These are phyloP conservation scores for Penicillium egyptiacum DNA, from an alignment of 495 filamentous ascomycete species.

Conservation along the genomic window DNA sequence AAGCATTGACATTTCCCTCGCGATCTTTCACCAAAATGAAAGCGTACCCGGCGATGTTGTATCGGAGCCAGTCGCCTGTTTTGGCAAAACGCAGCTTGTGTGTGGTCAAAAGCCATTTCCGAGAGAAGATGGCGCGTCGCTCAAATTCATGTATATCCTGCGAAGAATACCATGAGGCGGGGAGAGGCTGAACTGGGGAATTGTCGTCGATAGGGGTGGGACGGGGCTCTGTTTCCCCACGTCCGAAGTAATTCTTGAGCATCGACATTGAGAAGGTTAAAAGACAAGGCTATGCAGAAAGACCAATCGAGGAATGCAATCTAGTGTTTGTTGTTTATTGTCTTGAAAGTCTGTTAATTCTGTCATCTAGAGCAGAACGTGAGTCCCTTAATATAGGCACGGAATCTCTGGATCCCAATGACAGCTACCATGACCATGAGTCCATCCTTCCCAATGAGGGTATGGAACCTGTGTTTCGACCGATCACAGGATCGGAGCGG, in stretches of 20 bases:
- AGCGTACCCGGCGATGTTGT: constrained; percentile 47
- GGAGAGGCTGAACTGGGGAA: constrained; percentile 37
- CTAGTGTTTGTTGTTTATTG: neutral
- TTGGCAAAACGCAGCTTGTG: constrained; percentile 48
- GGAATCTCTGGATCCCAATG: neutral
- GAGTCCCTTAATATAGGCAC: neutral
- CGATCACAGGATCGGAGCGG: constrained; percentile 32
- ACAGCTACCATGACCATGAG: neutral
- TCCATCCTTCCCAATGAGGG: constrained; percentile 9
- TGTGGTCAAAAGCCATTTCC: constrained; percentile 55
- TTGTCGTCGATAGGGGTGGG: constrained; percentile 2
- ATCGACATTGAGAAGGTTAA: constrained; percentile 6
- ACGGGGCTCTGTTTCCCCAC: constrained; percentile 14
- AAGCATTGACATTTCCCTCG: constrained; percentile 52
- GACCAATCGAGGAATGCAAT: neutral
- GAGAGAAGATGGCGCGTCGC: constrained; percentile 53
- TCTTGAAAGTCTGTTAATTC: neutral
- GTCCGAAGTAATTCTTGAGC: constrained; percentile 29
- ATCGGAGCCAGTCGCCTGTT: constrained; percentile 50
- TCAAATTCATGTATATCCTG: constrained; percentile 54
- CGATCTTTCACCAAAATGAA: constrained; percentile 53
- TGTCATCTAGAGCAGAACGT: neutral
- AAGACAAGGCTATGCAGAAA: neutral
- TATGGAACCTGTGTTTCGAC: constrained; percentile 2
- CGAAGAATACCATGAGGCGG: constrained; percentile 51